Conservation (phyloP, 2,329 filamentous ascomycete genomes). For the Alternaria burnsii region DNA sequence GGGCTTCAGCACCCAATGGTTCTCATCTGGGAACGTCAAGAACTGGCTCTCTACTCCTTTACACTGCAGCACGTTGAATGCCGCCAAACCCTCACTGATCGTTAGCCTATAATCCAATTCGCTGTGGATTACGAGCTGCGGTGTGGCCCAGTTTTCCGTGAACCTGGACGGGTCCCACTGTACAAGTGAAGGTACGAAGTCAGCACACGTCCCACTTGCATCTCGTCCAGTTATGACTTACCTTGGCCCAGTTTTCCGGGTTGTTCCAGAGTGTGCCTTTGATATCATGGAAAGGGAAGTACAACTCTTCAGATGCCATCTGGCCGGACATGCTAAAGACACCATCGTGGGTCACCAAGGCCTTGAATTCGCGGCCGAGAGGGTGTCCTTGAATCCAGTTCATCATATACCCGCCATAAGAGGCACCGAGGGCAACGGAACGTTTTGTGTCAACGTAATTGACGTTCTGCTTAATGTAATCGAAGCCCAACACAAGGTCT, state of each 20-base stretch:
- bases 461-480: conserved; percentile 73
- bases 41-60: conserved; percentile 78
- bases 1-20: conserved; percentile 86
- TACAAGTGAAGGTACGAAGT: not conserved
- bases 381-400: conserved; percentile 91
- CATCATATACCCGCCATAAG: conserved; percentile 57
- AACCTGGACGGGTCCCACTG: conserved; percentile 65
- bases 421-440: conserved; percentile 76
- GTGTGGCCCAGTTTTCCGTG: conserved; percentile 78
- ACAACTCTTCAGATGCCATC: conserved; percentile 61
- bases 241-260: conserved; percentile 59
- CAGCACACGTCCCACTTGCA: not conserved
- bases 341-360: conserved; percentile 87
- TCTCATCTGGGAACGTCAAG: conserved; percentile 81
- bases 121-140: conserved; percentile 88
- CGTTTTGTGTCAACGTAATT: conserved; percentile 72
- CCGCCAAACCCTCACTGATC: conserved; percentile 82
- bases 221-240: not conserved
- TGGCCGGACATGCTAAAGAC: conserved; percentile 72
- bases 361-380: conserved; percentile 84
- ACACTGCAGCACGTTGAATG: conserved; percentile 86
- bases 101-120: conserved; percentile 89
- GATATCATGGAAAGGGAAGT: conserved; percentile 60
- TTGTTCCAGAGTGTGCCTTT: conserved; percentile 48
- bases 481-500: conserved; percentile 80